Base-by-base conservation (phyloP, 2,329 filamentous ascomycete species). In the Raffaelea arxii region DNA sequence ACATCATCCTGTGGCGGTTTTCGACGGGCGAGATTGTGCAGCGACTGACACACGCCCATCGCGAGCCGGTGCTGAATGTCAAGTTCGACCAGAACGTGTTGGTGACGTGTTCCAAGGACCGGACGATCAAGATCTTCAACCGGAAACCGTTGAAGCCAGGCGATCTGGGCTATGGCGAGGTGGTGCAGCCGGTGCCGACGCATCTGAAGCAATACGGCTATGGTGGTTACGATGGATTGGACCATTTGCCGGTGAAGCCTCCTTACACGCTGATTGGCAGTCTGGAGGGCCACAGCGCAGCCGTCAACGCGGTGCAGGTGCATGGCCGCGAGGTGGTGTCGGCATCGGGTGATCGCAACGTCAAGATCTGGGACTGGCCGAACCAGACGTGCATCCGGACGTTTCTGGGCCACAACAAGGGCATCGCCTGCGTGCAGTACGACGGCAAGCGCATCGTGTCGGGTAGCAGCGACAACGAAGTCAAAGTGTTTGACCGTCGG, bases 21-120 rank as follows among this genome's bases (percentile, higher is more conserved):
- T 95, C 89, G 0, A 97, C 90, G 0, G 92, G 92, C 4, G 72
- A 90, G 58, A 77, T 87, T 30, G 65, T 97, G 12, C 85, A 90
- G 57, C 80, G 80, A 48, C 77, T 97, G 25, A 72, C 72, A 1
- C 73, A 78, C 39, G 91, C 91, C 0, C 92, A 98, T 61, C 70
- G 74, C 25, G 92, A 98, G 63, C 95, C 91, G 0, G 90, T 98
- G 0, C 70, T 98, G 16, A 97, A 97, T 58, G 80, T 98, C 47
- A 80, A 86, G 51, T 98, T 97, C 55, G 90, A 97, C 59, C 83
- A 87, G 54, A 79, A 87, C 9, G 94, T 94, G 52, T 73, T 98
- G 4, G 88, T 97, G 12, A 98, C 92, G 1, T 97, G 92, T 58
- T 97, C 91, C 42, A 98, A 98, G 62, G 92, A 98, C 64, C 94